These are phyloP conservation scores for Aspergillus sp. DNA, from an alignment of 2,329 filamentous ascomycete species.

Conservation along the genomic window DNA sequence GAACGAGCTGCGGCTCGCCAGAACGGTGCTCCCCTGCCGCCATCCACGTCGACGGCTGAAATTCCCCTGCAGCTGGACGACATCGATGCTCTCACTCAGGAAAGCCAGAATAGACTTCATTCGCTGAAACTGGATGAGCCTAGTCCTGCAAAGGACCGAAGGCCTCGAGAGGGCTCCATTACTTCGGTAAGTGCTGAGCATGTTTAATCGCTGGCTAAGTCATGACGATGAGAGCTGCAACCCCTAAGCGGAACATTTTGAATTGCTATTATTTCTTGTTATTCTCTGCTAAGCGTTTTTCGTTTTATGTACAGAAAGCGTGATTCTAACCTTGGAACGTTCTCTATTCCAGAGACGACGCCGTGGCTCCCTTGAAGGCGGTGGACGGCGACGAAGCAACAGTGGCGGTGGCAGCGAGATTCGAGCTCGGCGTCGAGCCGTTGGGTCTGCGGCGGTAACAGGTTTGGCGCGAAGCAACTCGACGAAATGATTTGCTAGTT, in stretches of 20 bases:
- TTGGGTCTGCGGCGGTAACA: slow-evolving; percentile 36
- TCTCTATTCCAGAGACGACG: slow-evolving; percentile 48
- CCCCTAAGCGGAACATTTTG: slow-evolving; percentile 2
- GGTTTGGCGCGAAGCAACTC: slow-evolving; percentile 45
- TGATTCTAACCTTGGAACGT: slow-evolving; percentile 49
- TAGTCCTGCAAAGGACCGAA: slow-evolving; percentile 52
- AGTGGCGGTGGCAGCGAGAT: slow-evolving; percentile 44
- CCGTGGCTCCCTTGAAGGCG: slow-evolving; percentile 41
- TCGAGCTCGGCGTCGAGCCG: slow-evolving; percentile 42
- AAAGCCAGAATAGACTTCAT: slow-evolving; percentile 83
- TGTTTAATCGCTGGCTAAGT: slow-evolving; percentile 25
- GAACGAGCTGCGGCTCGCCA: slow-evolving; percentile 75
- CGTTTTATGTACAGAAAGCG: slow-evolving; percentile 40
- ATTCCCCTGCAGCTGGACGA: slow-evolving; percentile 61
- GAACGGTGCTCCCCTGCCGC: slow-evolving; percentile 42
- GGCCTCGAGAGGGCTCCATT: slow-evolving; percentile 42
- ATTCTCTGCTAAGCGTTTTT: slow-evolving; percentile 41
- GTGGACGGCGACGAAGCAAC: slow-evolving; percentile 42
- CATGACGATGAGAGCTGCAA: slow-evolving; percentile 22
- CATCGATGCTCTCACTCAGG: slow-evolving; percentile 74
- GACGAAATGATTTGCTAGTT: slow-evolving; percentile 33
- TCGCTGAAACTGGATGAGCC: slow-evolving; percentile 81
- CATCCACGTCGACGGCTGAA: slow-evolving; percentile 40
- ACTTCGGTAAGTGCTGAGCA: slow-evolving; percentile 31
- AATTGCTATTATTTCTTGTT: slow-evolving; percentile 23